These are phyloP conservation scores for Selaginella moellendorffii DNA, from an alignment of 75 land plant genomes.

Conservation along the genomic window DNA sequence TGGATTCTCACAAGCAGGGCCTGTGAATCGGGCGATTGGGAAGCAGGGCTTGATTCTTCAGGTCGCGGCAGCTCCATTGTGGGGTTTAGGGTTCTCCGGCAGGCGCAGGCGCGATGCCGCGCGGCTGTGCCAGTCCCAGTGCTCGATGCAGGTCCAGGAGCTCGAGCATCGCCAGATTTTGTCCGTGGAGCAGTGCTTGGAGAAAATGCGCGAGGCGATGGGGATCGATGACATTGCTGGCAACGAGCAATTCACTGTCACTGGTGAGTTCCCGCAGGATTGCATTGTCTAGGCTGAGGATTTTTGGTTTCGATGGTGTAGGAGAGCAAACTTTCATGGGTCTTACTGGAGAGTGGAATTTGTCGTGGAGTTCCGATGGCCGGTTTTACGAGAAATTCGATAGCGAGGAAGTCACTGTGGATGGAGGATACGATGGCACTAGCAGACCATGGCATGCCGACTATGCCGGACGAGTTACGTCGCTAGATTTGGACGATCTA, in stretches of 20 bases:
- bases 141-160: background rate
- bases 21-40: too few relatives aligned
- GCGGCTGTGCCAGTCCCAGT: background rate
- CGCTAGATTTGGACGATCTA: slow-evolving; percentile 30
- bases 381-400: slow-evolving; percentile 27
- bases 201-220: slow-evolving; percentile 1
- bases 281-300: background rate
- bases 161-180: background rate
- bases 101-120: background rate
- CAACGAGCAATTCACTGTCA: slow-evolving; percentile 9
- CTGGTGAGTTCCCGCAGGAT: slow-evolving; percentile 2
- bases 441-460: slow-evolving; percentile 35
- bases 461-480: slow-evolving; percentile 29
- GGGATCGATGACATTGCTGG: slow-evolving; percentile 7
- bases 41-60: background rate
- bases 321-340: slow-evolving; percentile 25
- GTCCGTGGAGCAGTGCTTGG: background rate
- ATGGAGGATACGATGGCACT: slow-evolving; percentile 35
- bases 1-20: too few relatives aligned
- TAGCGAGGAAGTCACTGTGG: slow-evolving; percentile 21
- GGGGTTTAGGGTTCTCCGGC: background rate
- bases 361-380: slow-evolving; percentile 32
- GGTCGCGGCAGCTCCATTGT: background rate
- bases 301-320: background rate
- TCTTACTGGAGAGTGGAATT: slow-evolving; percentile 31